Conservation (phyloP, 352 stramenopile species). For the Plasmopara muralis region DNA sequence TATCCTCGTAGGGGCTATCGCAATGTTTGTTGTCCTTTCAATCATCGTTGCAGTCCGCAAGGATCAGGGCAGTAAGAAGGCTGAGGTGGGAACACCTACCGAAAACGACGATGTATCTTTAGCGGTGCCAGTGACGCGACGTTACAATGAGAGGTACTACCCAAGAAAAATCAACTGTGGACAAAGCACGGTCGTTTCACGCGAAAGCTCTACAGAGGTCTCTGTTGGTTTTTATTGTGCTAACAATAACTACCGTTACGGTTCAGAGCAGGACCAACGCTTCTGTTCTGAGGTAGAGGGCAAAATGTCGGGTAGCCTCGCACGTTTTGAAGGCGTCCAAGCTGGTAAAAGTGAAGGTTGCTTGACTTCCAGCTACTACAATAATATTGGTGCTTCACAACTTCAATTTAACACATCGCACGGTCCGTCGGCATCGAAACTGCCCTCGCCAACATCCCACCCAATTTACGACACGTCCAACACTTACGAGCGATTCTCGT, state of each 20-base stretch:
- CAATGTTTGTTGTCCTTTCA: constrained; percentile 23
- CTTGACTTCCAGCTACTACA: not conserved
- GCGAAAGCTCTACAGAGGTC: constrained; percentile 8
- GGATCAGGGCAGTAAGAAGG: constrained; percentile 16
- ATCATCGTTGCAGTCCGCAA: constrained; percentile 36
- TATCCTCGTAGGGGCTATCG: constrained; percentile 24
- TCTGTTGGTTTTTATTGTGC: constrained; percentile 22
- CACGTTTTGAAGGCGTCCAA: constrained; percentile 1
- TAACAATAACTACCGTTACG: constrained; percentile 12
- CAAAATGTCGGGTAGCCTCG: not conserved
- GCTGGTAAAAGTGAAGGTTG: not conserved
- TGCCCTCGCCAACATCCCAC: constrained; percentile 3
- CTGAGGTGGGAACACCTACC: constrained; percentile 23
- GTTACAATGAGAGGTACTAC: constrained; percentile 5
- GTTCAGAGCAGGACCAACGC: constrained; percentile 7
- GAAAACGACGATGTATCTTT: constrained; percentile 13
- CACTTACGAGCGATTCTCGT: constrained; percentile 27
- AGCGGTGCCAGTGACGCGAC: constrained; percentile 13
- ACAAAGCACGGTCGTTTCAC: constrained; percentile 1
- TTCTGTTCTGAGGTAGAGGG: constrained; percentile 1
- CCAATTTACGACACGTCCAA: constrained; percentile 19
- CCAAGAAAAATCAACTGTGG: constrained; percentile 1
- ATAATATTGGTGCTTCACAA: not conserved
- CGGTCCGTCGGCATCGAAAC: constrained; percentile 3
- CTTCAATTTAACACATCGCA: constrained; percentile 8